These are phyloP conservation scores for Coemansia reversa DNA, from an alignment of 192 early-diverging fungal species.

Conservation along the genomic window DNA sequence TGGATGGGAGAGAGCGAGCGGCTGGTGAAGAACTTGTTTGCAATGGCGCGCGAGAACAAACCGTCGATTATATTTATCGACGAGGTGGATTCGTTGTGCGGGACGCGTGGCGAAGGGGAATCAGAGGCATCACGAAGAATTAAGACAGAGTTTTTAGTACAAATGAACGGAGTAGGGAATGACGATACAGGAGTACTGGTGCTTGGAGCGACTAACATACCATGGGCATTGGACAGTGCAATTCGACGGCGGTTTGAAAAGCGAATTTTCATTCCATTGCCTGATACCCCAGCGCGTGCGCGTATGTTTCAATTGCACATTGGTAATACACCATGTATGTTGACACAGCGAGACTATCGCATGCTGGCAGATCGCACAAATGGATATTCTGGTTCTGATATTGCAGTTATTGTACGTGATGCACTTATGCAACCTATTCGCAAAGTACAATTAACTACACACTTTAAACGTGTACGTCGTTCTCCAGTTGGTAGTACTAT, in stretches of 20 bases:
- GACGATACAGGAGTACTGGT: conserved; percentile 95
- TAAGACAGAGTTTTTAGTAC: conserved; percentile 97
- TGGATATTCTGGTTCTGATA: conserved; percentile 96
- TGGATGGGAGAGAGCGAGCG: conserved; percentile 99
- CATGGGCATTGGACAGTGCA: conserved; percentile 92
- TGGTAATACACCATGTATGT: conserved; percentile 83
- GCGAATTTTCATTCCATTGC: conserved; percentile 97
- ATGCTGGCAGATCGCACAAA: conserved; percentile 79
- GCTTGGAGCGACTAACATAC: conserved; percentile 95
- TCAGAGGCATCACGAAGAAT: conserved; percentile 91
- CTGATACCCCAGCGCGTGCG: conserved; percentile 81
- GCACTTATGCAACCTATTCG: conserved; percentile 97
- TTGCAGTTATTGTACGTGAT: conserved; percentile 90
- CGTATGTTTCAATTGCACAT: conserved; percentile 93
- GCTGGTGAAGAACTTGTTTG: conserved; percentile 92
- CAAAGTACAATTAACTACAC: conserved; percentile 92
- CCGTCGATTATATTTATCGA: conserved; percentile 99
- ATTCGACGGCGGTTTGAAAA: conserved; percentile 97
- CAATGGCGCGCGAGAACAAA: conserved; percentile 86
- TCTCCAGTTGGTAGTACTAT: too few relatives aligned
- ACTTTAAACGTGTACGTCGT: conserved; percentile 71
- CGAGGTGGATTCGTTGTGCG: conserved; percentile 96
- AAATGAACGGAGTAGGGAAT: conserved; percentile 98
- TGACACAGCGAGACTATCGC: conserved; percentile 71
- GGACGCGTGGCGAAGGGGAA: conserved; percentile 95